These are phyloP conservation scores for Chlamydomonas schloesseri DNA, from an alignment of 139 green algal genomes.

Conservation along the genomic window DNA sequence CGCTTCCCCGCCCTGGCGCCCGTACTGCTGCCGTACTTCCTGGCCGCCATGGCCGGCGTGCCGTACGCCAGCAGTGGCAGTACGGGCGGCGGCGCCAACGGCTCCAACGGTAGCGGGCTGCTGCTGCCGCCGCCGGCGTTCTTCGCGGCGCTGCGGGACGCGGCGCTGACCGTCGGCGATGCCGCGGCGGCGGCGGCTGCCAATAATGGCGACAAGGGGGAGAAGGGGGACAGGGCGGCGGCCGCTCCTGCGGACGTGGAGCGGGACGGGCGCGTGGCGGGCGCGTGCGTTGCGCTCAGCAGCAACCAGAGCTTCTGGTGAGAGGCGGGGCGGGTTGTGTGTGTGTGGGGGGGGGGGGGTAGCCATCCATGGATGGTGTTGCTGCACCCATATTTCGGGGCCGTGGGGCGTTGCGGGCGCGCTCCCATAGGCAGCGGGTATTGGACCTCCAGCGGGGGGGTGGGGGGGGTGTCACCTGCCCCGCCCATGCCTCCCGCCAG, in stretches of 20 bases:
- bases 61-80: not conserved
- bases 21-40: constrained; percentile 50
- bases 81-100: not conserved
- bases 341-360: too few relatives aligned
- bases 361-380: too few relatives aligned
- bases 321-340: too few relatives aligned
- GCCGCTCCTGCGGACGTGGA: constrained; percentile 3
- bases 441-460: too few relatives aligned
- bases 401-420: too few relatives aligned
- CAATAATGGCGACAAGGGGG: not conserved
- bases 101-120: too few relatives aligned
- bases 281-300: constrained; percentile 48
- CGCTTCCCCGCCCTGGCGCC: constrained; percentile 69
- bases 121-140: not conserved
- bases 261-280: constrained; percentile 53
- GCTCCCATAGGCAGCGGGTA: too few relatives aligned
- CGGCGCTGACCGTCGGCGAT: constrained; percentile 3
- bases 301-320: constrained; percentile 42
- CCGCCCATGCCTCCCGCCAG: too few relatives aligned
- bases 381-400: too few relatives aligned
- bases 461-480: too few relatives aligned
- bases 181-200: constrained; percentile 25
- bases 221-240: constrained; percentile 6
- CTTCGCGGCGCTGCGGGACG: not conserved
- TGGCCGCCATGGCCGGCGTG: constrained; percentile 68